Conservation (phyloP, 1,139 yeast species). For the Kodamaea derodonti region DNA sequence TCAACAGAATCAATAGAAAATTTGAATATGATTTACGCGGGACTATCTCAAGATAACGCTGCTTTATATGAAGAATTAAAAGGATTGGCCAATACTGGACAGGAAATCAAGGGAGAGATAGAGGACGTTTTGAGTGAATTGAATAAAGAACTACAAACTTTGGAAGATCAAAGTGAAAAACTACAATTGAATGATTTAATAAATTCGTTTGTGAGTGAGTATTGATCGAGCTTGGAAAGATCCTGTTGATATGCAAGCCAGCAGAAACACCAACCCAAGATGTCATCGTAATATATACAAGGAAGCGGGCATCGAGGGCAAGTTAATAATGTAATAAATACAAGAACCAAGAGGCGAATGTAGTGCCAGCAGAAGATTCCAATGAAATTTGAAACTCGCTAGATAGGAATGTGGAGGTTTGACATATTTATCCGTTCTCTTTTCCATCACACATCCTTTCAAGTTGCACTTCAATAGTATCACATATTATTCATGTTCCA, state of each 20-base stretch:
- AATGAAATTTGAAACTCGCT: too few species aligned
- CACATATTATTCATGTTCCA: too few species aligned
- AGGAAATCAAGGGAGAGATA: constrained; percentile 20
- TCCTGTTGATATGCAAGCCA: neutral
- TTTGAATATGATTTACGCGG: constrained; percentile 35
- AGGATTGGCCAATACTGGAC: constrained; percentile 20
- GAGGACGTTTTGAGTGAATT: constrained; percentile 21
- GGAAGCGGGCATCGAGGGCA: too few species aligned
- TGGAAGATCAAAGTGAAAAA: constrained; percentile 20
- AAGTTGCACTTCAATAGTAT: too few species aligned
- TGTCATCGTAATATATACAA: too few species aligned
- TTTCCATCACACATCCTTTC: too few species aligned
- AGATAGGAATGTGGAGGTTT: too few species aligned
- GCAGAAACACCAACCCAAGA: too few species aligned
- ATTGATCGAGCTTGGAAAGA: neutral
- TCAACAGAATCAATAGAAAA: constrained; percentile 25
- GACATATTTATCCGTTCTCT: too few species aligned
- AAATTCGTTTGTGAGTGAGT: constrained; percentile 3
- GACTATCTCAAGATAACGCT: constrained; percentile 34
- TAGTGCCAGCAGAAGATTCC: too few species aligned
- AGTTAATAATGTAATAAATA: too few species aligned
- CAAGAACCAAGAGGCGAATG: too few species aligned
- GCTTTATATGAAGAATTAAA: constrained; percentile 25
- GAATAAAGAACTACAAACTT: constrained; percentile 26
- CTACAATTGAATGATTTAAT: constrained; percentile 23